Evolutionary conservation across 2,329 filamentous ascomycete species (phyloP).

Genomic region (Verticillium albo-atrum): DNA sequence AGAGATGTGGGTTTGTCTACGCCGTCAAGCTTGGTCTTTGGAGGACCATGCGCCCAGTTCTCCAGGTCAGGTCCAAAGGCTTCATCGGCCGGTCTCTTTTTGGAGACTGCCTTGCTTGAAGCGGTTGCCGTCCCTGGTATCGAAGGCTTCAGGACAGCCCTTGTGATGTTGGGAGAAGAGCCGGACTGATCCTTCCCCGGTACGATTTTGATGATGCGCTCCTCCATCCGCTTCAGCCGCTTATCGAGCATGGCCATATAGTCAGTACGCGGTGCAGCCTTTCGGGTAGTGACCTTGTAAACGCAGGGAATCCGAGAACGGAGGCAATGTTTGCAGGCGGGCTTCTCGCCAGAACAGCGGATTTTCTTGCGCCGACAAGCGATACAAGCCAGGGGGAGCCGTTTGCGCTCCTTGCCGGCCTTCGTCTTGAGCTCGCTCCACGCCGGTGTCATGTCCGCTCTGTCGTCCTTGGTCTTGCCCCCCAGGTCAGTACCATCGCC

Average conservation of each 20-base stretch:
- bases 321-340: slow-evolving; percentile 93
- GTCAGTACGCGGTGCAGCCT: slow-evolving; percentile 89
- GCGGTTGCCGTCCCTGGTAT: slow-evolving; percentile 45
- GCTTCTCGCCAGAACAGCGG: slow-evolving; percentile 94
- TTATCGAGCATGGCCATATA: slow-evolving; percentile 99
- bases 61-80: slow-evolving; percentile 81
- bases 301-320: slow-evolving; percentile 92
- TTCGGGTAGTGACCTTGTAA: slow-evolving; percentile 93
- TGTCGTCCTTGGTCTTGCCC: slow-evolving; percentile 51
- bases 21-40: slow-evolving; percentile 43
- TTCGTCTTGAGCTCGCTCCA: slow-evolving; percentile 87
- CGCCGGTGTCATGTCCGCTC: slow-evolving; percentile 54
- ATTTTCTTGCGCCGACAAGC: slow-evolving; percentile 97
- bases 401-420: slow-evolving; percentile 92
- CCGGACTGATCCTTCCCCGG: slow-evolving; percentile 78
- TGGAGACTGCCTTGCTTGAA: slow-evolving; percentile 50
- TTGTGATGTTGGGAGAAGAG: slow-evolving; percentile 58
- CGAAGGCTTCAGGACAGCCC: slow-evolving; percentile 81
- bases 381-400: slow-evolving; percentile 89
- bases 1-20: slow-evolving; percentile 48
- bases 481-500: slow-evolving; percentile 51
- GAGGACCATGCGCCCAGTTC: slow-evolving; percentile 66
- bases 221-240: slow-evolving; percentile 93
- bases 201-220: slow-evolving; percentile 92
- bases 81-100: slow-evolving; percentile 81